Conservation (phyloP, 2,329 filamentous ascomycete species). For the Xylariaceae sp. region DNA sequence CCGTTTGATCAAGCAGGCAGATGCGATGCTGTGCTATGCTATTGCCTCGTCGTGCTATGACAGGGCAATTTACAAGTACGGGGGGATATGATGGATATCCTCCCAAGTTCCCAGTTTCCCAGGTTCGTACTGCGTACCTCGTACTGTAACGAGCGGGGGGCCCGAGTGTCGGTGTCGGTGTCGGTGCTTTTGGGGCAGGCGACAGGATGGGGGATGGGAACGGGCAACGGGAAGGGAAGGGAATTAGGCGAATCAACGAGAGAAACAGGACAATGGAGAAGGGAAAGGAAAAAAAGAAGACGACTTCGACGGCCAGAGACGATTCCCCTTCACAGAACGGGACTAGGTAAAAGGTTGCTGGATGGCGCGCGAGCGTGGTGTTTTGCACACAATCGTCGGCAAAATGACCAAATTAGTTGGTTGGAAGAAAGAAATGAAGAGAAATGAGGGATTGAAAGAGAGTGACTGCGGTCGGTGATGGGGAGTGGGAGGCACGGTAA, state of each 20-base stretch:
- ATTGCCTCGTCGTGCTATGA: not conserved
- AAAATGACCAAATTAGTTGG: conserved; percentile 13
- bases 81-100: not conserved
- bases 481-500: conserved; percentile 4
- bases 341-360: not conserved
- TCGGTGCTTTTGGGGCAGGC: conserved; percentile 6
- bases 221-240: not conserved
- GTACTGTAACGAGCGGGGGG: conserved; percentile 8
- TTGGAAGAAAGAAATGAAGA: conserved; percentile 14
- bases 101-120: not conserved
- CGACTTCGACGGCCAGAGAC: conserved; percentile 2
- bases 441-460: conserved; percentile 15
- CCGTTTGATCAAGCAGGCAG: no score
- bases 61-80: not conserved
- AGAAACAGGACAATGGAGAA: not conserved
- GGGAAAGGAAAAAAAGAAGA: not conserved
- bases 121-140: not conserved
- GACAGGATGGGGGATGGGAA: conserved; percentile 1
- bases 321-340: conserved; percentile 20
- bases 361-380: not conserved
- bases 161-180: conserved; percentile 10
- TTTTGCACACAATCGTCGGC: conserved; percentile 4
- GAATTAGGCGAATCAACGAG: not conserved
- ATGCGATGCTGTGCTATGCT: not conserved
- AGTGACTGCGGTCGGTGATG: conserved; percentile 19